These are phyloP conservation scores for Echeveria elegans DNA, from an alignment of 164 flowering plant species.

Conservation along the genomic window DNA sequence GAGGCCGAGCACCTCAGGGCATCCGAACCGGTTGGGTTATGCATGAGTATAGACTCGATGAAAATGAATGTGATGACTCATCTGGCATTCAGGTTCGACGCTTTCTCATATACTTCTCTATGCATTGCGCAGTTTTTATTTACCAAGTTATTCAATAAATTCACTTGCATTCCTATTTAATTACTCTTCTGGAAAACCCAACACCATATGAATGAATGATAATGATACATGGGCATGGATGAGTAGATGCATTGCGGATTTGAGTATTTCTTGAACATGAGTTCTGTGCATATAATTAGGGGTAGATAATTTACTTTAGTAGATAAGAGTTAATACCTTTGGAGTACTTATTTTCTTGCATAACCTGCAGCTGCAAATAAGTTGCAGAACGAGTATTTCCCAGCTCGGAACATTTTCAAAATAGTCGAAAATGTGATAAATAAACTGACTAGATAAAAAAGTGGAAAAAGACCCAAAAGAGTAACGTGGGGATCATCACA, in stretches of 20 bases:
- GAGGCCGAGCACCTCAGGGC: background rate
- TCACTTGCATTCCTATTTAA: background rate
- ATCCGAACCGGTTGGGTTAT: constrained; percentile 57
- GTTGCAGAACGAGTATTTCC: background rate
- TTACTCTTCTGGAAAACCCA: too few species aligned
- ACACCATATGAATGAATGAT: too few species aligned
- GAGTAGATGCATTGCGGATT: too few species aligned
- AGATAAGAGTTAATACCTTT: too few species aligned
- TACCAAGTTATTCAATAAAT: background rate
- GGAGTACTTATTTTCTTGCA: too few species aligned
- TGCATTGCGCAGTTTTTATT: background rate
- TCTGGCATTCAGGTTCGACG: constrained; percentile 59
- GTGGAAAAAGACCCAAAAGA: background rate
- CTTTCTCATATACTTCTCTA: background rate
- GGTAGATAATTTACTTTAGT: too few species aligned
- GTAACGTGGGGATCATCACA: constrained; percentile 26
- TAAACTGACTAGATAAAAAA: background rate
- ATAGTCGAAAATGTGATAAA: background rate
- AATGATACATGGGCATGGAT: background rate
- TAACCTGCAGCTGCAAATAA: background rate
- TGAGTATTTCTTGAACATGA: too few species aligned
- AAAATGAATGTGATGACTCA: constrained; percentile 68
- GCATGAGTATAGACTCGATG: constrained; percentile 87
- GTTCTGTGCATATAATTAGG: too few species aligned
- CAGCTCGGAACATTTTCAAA: background rate